Base-by-base conservation (phyloP, 352 stramenopile genomes). In the Globisporangium abappressorium region DNA sequence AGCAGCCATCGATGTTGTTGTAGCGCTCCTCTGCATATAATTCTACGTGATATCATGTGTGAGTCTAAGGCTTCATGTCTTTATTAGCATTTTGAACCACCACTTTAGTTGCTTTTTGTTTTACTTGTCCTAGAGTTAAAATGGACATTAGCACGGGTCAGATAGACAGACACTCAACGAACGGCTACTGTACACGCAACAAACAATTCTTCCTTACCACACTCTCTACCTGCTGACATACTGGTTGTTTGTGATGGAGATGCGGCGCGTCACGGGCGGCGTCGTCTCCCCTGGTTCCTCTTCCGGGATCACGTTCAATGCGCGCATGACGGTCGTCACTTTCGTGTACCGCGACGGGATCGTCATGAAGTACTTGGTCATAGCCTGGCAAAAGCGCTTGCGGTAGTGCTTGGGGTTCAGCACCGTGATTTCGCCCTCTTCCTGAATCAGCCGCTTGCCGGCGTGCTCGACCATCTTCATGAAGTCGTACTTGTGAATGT, bases 401-500 rank as follows among this genome's bases (percentile, higher is more conserved):
- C 87, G 84, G 67, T 96, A 96, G 71, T 96, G 87, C 58, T 91
- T 91, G 24, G 89, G 89, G 56, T 95, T 94, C 22, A 95, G 68
- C 38, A 96, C 86, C 0, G 89, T 96, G 68, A 96, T 96, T 64
- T 96, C 89, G 34, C 86, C 85, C 78, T 96, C 89, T 47, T 95
- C 89, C 69, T 96, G 89, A 34, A 95, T 94, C 41, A 96, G 43
- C n/a, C 87, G 80, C 67, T 96, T 96, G 12, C 89, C 85, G 4
- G 87, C 85, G 69, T 96, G 87, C 68, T 96, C 89, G 46, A 96
- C 89, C 81, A 94, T 94, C 69, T 96, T 96, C 80, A 95, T 85
- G 55, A 96, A 93, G 54, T 95, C 89, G 60, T 96, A 96, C 70
- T 96, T 95, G 75, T 94, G 86, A 60, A 96, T 94, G 60, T 96